Evolutionary conservation across 805 yeast species (phyloP).

Genomic region (Scheffersomyces coipomensis): DNA sequence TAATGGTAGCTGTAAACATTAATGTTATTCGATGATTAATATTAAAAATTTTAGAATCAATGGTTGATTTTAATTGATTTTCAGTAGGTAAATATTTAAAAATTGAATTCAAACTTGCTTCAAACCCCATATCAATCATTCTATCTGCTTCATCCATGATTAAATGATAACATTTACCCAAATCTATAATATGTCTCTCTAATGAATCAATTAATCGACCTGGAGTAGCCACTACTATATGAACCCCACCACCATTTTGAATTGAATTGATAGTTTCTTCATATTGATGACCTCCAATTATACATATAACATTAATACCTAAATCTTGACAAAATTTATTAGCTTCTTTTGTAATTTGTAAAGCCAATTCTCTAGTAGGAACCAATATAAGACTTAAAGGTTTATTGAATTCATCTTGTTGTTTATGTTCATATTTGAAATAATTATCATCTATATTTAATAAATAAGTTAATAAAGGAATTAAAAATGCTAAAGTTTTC

Average conservation of each 20-base stretch:
- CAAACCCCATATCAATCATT: slow-evolving; percentile 95
- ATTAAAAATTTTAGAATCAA: slow-evolving; percentile 39
- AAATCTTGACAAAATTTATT: slow-evolving; percentile 43
- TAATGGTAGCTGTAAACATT: slow-evolving; percentile 96
- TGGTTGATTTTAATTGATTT: slow-evolving; percentile 15
- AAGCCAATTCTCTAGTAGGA: slow-evolving; percentile 92
- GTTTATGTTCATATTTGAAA: slow-evolving; percentile 38
- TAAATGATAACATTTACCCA: slow-evolving; percentile 62
- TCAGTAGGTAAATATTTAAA: slow-evolving; percentile 52
- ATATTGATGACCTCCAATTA: slow-evolving; percentile 89
- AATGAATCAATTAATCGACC: slow-evolving; percentile 85
- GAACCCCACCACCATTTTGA: slow-evolving; percentile 54
- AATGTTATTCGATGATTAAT: slow-evolving; percentile 55
- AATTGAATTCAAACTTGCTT: slow-evolving; percentile 68
- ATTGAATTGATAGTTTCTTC: slow-evolving; percentile 66
- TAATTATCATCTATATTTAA: slow-evolving; percentile 31
- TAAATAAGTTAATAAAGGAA: slow-evolving; percentile 67
- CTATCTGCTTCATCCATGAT: slow-evolving; percentile 93
- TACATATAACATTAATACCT: slow-evolving; percentile 52
- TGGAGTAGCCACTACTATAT: slow-evolving; percentile 89
- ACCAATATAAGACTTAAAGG: slow-evolving; percentile 82
- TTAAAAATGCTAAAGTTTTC: slow-evolving; percentile 78
- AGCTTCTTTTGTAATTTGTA: slow-evolving; percentile 75
- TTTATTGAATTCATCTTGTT: slow-evolving; percentile 49
- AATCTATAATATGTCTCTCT: slow-evolving; percentile 60